Evolutionary conservation across 306 rosid genomes (phyloP).

Genomic region (Betula pendula): DNA sequence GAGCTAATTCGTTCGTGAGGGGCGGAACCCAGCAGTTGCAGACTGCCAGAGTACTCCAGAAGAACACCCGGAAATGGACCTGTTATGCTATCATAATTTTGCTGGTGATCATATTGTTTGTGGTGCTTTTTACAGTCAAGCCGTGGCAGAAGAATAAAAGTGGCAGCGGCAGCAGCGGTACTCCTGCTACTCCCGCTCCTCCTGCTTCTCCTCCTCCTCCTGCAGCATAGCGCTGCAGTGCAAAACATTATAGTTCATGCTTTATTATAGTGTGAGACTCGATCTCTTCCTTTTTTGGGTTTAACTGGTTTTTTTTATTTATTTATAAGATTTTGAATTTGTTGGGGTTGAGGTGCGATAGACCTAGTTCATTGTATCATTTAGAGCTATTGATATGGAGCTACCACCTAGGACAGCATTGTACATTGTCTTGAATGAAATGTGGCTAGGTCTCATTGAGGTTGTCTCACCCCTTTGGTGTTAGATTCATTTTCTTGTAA

Average conservation of each 20-base stretch:
- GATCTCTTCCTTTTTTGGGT: not conserved
- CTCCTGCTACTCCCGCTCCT: too few relatives aligned
- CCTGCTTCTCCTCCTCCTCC: too few relatives aligned
- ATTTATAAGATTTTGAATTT: not conserved
- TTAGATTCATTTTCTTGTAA: not conserved
- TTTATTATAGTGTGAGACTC: not conserved
- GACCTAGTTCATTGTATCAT: not conserved
- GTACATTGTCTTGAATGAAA: not conserved
- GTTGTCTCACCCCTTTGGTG: not conserved
- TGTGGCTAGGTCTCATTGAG: not conserved
- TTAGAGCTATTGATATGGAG: not conserved
- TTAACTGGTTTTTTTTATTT: not conserved
- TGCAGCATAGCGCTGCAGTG: not conserved
- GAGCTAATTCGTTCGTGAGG: conserved; percentile 68
- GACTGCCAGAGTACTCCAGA: conserved; percentile 56
- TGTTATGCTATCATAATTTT: conserved; percentile 50
- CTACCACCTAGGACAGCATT: not conserved
- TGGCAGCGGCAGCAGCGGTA: too few relatives aligned
- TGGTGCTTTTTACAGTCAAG: conserved; percentile 43
- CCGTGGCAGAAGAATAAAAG: conserved; percentile 23
- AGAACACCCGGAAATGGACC: conserved; percentile 61
- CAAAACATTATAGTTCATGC: not conserved
- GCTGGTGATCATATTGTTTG: conserved; percentile 45
- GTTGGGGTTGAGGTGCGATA: not conserved
- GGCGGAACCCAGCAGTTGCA: conserved; percentile 57